Conservation (phyloP, 2,329 filamentous ascomycete species). For the Botrytis sinoallii region DNA sequence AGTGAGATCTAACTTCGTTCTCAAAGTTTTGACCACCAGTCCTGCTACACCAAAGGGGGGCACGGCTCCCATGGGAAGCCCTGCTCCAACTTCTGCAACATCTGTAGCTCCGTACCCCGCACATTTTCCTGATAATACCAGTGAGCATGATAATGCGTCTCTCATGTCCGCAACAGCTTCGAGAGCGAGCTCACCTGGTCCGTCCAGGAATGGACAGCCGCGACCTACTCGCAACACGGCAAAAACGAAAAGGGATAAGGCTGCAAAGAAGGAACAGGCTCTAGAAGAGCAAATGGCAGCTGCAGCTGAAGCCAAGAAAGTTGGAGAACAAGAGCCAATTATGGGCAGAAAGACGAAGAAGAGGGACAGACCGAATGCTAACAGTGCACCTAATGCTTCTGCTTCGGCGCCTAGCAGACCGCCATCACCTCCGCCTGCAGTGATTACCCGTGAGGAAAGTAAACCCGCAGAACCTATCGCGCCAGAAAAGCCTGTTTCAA, state of each 20-base stretch:
- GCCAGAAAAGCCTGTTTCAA: slow-evolving; percentile 1
- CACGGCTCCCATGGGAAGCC: slow-evolving; percentile 41
- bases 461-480: neutral
- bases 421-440: slow-evolving; percentile 27
- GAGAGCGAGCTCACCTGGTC: slow-evolving; percentile 68
- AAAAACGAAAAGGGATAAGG: slow-evolving; percentile 71
- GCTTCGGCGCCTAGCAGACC: slow-evolving; percentile 34
- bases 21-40: neutral
- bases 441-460: slow-evolving; percentile 17
- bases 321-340: slow-evolving; percentile 63
- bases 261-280: slow-evolving; percentile 62
- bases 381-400: slow-evolving; percentile 34
- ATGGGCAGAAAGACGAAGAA: slow-evolving; percentile 81
- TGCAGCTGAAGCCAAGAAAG: slow-evolving; percentile 44
- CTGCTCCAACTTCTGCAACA: slow-evolving; percentile 36
- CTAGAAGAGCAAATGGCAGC: slow-evolving; percentile 49
- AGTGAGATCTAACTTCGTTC: neutral
- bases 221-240: slow-evolving; percentile 62
- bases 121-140: slow-evolving; percentile 66
- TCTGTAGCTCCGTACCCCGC: slow-evolving; percentile 41
- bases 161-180: slow-evolving; percentile 70
- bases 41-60: slow-evolving; percentile 65
- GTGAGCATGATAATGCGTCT: slow-evolving; percentile 72
- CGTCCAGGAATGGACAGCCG: slow-evolving; percentile 56
- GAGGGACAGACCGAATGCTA: slow-evolving; percentile 57